Base-by-base conservation (phyloP, 371 early-diverging fungal species). In the Coemansia linderi region DNA sequence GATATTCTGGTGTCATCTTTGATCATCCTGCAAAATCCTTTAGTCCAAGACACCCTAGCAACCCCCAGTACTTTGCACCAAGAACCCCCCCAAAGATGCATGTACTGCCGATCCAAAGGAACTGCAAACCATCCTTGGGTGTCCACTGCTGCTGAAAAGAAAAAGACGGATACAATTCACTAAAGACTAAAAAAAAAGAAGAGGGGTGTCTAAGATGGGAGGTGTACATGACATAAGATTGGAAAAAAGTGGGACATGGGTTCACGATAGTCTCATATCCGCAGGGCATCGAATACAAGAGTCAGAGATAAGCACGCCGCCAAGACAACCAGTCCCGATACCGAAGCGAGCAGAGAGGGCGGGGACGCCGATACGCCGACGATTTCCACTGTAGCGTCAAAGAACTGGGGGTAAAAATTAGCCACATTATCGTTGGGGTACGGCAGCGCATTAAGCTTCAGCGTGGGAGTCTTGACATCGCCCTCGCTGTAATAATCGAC, bases 401-500 rank as follows among this genome's bases (percentile, higher is more conserved):
- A 76, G 52, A 78, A 78, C 57, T 63, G 43, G 13, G 78, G 78
- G 27, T 73, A 73, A 56, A 70, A 78, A 56, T 73, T 66, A 10
- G 50, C 48, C 15, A 37, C 24, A 27, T 52, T 36, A 43, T 78
- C 69, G 46, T 61, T 67, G n/a, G 59, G 43, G 19, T 70, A 70
- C 9, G 74, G 66, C 41, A 78, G 50, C 17, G 66, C 56, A 36
- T 78, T 78, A 50, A 78, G 24, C 40, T 73, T 73, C 24, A 73
- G 64, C 27, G 71, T 69, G 15, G 71, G 67, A 19, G 73, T 73
- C 33, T 58, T 56, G 2, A 70, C 64, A 27, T 78, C 71, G 61
- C 78, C 78, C 65, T 78, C 70, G 57, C 73, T 73, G 52, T 78
- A 78, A 44, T 66, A 78, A n/a, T 78, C 78, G 36, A 78, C 78